Percentiles rank a stretch among this genome's conserved stretches.
Conservation (phyloP, 805 yeast species). For the Tetrapisispora taiwanensis region DNA sequence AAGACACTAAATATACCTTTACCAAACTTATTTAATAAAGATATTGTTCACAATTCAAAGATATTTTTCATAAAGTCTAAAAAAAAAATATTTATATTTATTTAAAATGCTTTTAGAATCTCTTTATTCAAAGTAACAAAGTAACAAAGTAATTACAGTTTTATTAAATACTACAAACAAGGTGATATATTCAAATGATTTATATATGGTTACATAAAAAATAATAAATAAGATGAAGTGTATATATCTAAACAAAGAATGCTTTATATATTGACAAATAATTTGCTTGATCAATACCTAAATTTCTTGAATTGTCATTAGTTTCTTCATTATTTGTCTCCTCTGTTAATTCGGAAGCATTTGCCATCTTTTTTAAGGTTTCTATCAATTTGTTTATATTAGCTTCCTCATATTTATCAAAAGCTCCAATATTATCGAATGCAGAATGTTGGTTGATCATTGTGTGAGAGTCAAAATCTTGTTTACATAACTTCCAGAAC, state of each 20-base stretch:
- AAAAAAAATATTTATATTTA: slow-evolving; percentile 25
- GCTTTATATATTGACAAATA: slow-evolving; percentile 14
- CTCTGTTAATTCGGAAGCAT: not conserved
- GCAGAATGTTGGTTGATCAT: not conserved
- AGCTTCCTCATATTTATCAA: slow-evolving; percentile 12
- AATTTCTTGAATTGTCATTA: slow-evolving; percentile 9
- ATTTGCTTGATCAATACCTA: slow-evolving; percentile 18
- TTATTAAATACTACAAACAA: not conserved
- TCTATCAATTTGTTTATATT: slow-evolving; percentile 9
- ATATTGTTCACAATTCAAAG: slow-evolving; percentile 14
- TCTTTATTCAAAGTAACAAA: not conserved
- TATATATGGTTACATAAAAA: not conserved
- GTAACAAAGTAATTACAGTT: not conserved
- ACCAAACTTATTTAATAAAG: slow-evolving; percentile 23
- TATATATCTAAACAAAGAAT: slow-evolving; percentile 4
- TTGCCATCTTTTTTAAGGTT: slow-evolving; percentile 11
- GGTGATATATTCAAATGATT: not conserved
- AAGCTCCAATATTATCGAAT: slow-evolving; percentile 9
- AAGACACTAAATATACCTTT: slow-evolving; percentile 30
- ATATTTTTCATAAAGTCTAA: slow-evolving; percentile 24
- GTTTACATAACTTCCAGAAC: slow-evolving; percentile 5
- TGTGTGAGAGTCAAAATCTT: not conserved
- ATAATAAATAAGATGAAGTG: not conserved
- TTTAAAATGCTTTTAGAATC: slow-evolving; percentile 10
- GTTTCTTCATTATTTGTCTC: not conserved